Conservation (phyloP, 768 basidiomycete genomes). For the Galerina sulciceps region DNA sequence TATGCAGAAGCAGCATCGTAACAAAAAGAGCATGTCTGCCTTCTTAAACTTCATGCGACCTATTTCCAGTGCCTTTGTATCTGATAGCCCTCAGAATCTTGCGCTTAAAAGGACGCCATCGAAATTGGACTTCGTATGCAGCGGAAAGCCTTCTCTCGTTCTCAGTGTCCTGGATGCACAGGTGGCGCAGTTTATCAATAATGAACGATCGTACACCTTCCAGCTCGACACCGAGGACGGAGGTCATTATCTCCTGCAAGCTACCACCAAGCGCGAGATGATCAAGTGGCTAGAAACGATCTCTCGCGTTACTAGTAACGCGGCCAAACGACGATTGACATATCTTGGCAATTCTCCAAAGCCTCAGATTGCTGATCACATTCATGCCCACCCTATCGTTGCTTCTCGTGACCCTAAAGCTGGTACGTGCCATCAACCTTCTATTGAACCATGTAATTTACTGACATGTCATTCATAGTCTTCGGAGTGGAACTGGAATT, state of each 20-base stretch:
- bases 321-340: constrained; percentile 79
- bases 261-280: constrained; percentile 72
- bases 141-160: constrained; percentile 76
- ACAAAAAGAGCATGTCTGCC: constrained; percentile 88
- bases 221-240: constrained; percentile 88
- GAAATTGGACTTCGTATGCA: constrained; percentile 75
- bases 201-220: constrained; percentile 83
- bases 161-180: constrained; percentile 75
- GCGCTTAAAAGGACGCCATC: constrained; percentile 61
- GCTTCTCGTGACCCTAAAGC: constrained; percentile 75
- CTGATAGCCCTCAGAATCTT: constrained; percentile 53
- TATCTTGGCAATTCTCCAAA: constrained; percentile 81
- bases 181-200: constrained; percentile 74
- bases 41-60: constrained; percentile 90
- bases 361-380: constrained; percentile 73
- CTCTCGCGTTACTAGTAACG: constrained; percentile 68
- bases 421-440: constrained; percentile 47
- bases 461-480: constrained; percentile 39
- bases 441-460: background rate
- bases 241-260: constrained; percentile 81
- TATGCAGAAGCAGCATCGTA: constrained; percentile 75
- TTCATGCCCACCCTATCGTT: constrained; percentile 61
- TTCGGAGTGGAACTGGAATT: constrained; percentile 80
- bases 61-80: constrained; percentile 82
- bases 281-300: constrained; percentile 79